Base-by-base conservation (phyloP, 2,329 filamentous ascomycete species). In the Phyllachora maydis region DNA sequence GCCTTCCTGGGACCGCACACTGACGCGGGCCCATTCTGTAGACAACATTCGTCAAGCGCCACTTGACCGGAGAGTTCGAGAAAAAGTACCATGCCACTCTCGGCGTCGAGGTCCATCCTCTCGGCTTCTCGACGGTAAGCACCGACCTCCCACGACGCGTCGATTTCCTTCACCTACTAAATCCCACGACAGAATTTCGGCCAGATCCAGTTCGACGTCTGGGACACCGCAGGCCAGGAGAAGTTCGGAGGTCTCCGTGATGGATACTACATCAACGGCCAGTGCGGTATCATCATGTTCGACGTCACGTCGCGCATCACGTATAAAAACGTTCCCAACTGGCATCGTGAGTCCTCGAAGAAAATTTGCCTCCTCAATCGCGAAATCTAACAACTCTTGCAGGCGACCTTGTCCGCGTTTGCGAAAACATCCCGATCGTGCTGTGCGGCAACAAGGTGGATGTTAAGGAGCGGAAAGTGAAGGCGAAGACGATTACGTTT, bases 291-390 rank as follows among this genome's bases (percentile, higher is more conserved):
- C 65, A 95, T 98, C 73, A 98, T 98, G 85, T 98, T 98, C 56
- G 85, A 98, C 56, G 85, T 98, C 38, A 95, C 88, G 35, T 93
- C 85, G 40, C 79, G 88, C 50, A 95, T 98, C 54, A 98, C 88
- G 54, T 98, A 98, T 76, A 98, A 98, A 77, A 98, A 98, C 65
- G 88, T 98, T 35, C 88, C 88, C 61, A 95, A 95, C 77, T 98
- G 88, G 88, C 88, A 98, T 60, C 88, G 88, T 92, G 73, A 52
- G 81, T 71, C 23, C 22, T n/a, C n/a, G n/a, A n/a, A n/a, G n/a
- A n/a, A n/a, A n/a, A n/a, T n/a, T n/a, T n/a, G n/a, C 11, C 20
- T 6, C 13, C 11, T 14, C 20, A 6, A 22, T 5, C 11, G n/a
- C n/a, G n/a, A n/a, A n/a, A 8, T 14, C 19, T 28, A 14, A 24